phyloP scores from a whole-genome alignment of 306 rosid species.

The Dicorynia guianensis region DNA sequence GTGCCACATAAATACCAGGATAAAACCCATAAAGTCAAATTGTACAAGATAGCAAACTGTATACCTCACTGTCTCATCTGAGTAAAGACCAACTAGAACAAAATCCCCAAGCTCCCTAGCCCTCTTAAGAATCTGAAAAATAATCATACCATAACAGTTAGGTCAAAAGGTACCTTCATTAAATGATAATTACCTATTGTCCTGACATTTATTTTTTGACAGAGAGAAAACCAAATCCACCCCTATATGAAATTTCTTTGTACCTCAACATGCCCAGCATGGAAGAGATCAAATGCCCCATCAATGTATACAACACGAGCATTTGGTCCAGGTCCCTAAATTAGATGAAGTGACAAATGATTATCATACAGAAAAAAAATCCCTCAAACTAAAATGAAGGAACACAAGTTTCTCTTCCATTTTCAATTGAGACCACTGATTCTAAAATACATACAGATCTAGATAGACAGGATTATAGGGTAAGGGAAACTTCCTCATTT shows the following conservation, averaged over 20 bases:
- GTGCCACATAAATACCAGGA: slow-evolving; percentile 12
- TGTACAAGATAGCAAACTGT: slow-evolving; percentile 16
- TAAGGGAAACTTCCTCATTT: not conserved
- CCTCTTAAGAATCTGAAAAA: slow-evolving; percentile 78
- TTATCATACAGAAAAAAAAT: not conserved
- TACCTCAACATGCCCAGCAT: slow-evolving; percentile 99
- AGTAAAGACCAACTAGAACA: slow-evolving; percentile 87
- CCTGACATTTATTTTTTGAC: slow-evolving; percentile 30
- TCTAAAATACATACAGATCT: not conserved
- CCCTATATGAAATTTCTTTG: slow-evolving; percentile 4
- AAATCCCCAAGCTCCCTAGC: slow-evolving; percentile 97
- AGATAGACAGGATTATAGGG: too few relatives aligned
- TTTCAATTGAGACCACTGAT: not conserved
- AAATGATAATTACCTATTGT: not conserved
- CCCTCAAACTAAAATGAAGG: slow-evolving; percentile 22
- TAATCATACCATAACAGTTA: slow-evolving; percentile 20
- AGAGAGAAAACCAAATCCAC: slow-evolving; percentile 25
- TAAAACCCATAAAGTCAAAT: slow-evolving; percentile 18
- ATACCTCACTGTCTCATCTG: slow-evolving; percentile 90
- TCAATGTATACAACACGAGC: slow-evolving; percentile 94
- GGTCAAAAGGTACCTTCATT: not conserved
- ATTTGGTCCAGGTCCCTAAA: slow-evolving; percentile 95
- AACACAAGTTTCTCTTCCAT: slow-evolving; percentile 20
- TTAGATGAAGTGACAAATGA: slow-evolving; percentile 29
- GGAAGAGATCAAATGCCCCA: slow-evolving; percentile 99